Percentiles rank a stretch among this genome's conserved stretches.
These are phyloP conservation scores for Hsuehochloa calcarea DNA, from an alignment of 176 grass and related monocot species.

Conservation along the genomic window DNA sequence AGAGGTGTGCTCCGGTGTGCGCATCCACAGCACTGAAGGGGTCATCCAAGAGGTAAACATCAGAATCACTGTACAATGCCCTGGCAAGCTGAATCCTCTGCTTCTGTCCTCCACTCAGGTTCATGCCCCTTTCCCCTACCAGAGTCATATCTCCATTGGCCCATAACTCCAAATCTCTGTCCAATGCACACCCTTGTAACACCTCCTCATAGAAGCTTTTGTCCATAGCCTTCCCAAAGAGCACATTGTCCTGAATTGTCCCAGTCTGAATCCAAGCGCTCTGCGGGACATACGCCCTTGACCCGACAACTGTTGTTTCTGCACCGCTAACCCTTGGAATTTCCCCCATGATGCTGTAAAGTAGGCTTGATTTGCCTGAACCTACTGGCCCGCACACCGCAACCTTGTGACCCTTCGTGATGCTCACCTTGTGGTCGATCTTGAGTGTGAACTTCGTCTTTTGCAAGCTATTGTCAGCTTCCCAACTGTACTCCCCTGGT, in stretches of 20 bases:
- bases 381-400: constrained; percentile 74
- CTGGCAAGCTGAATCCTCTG: constrained; percentile 92
- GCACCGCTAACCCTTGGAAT: constrained; percentile 61
- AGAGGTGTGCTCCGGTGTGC: constrained; percentile 75
- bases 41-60: constrained; percentile 83
- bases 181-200: constrained; percentile 69
- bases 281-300: constrained; percentile 68
- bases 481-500: constrained; percentile 62
- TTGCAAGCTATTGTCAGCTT: constrained; percentile 47
- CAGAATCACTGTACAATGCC: constrained; percentile 69
- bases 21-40: constrained; percentile 95
- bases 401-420: constrained; percentile 61
- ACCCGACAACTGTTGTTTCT: constrained; percentile 42
- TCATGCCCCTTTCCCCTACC: constrained; percentile 76
- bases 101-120: constrained; percentile 95
- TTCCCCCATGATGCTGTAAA: constrained; percentile 73
- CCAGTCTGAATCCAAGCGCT: constrained; percentile 83
- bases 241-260: constrained; percentile 70
- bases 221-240: constrained; percentile 79
- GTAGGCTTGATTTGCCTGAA: constrained; percentile 88
- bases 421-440: constrained; percentile 59
- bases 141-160: constrained; percentile 69
- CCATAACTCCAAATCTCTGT: constrained; percentile 75
- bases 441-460: constrained; percentile 55
- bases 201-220: constrained; percentile 64